Evolutionary conservation across 2,329 filamentous ascomycete genomes (phyloP).

Genomic region (Alternaria longipes): DNA sequence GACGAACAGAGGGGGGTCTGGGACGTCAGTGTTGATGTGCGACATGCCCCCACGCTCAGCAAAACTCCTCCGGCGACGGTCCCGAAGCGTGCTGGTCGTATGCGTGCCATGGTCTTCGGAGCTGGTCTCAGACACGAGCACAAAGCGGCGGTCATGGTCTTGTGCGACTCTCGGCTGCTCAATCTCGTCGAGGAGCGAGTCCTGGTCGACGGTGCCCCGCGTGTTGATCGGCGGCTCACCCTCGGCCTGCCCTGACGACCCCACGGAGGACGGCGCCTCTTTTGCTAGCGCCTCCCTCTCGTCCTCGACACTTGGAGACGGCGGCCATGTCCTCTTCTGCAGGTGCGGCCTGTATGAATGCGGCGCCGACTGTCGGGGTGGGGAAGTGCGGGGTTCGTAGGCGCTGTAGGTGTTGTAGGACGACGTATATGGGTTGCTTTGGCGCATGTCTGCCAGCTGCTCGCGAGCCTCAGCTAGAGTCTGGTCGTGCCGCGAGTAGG

Average conservation of each 20-base stretch:
- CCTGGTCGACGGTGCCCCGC: slow-evolving; percentile 73
- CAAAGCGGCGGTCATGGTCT: slow-evolving; percentile 72
- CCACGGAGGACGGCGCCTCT: slow-evolving; percentile 61
- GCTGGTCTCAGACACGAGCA: slow-evolving; percentile 59
- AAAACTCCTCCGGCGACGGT: slow-evolving; percentile 43
- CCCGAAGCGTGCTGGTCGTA: slow-evolving; percentile 11
- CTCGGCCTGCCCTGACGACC: slow-evolving; percentile 41
- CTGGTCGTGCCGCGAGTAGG: slow-evolving; percentile 29
- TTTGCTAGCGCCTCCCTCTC: slow-evolving; percentile 69
- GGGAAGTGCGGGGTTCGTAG: slow-evolving; percentile 46
- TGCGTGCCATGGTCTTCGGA: slow-evolving; percentile 15
- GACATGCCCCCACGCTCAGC: slow-evolving; percentile 48
- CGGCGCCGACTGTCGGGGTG: slow-evolving; percentile 30
- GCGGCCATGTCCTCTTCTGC: slow-evolving; percentile 59
- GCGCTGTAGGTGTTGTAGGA: slow-evolving; percentile 35
- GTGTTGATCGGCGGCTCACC: slow-evolving; percentile 67
- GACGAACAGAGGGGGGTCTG: slow-evolving; percentile 52
- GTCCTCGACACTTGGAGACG: slow-evolving; percentile 74
- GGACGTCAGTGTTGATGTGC: slow-evolving; percentile 47
- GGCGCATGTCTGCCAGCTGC: slow-evolving; percentile 36
- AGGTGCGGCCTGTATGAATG: slow-evolving; percentile 28
- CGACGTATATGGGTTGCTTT: slow-evolving; percentile 30
- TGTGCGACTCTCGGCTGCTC: slow-evolving; percentile 40
- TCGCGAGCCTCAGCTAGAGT: slow-evolving; percentile 27
- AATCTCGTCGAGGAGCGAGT: slow-evolving; percentile 72